Evolutionary conservation across 2,329 filamentous ascomycete genomes (phyloP).

Genomic region (Paecilomyces sp.): DNA sequence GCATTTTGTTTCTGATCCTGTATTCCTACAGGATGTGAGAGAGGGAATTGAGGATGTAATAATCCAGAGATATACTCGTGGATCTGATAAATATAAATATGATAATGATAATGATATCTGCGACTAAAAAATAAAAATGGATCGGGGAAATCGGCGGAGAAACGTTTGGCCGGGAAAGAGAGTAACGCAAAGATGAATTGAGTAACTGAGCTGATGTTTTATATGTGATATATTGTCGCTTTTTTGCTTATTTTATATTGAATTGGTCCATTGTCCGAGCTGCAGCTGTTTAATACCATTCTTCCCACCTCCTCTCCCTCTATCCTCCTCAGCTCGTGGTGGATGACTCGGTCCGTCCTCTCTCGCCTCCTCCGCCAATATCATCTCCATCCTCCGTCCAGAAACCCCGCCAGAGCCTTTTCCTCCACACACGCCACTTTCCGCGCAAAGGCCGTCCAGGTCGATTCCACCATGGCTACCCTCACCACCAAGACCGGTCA

Average conservation of each 20-base stretch:
- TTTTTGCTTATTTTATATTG: no score
- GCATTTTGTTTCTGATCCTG: neutral
- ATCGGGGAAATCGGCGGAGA: neutral
- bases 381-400: conserved; percentile 13
- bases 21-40: neutral
- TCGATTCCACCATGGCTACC: conserved; percentile 45
- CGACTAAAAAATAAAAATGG: neutral
- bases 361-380: conserved; percentile 27
- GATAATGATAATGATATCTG: no score
- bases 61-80: no score
- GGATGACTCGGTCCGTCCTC: conserved; percentile 34
- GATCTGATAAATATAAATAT: no score
- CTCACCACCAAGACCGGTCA: conserved; percentile 80
- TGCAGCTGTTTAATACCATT: neutral
- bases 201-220: no score
- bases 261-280: neutral
- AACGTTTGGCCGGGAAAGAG: neutral
- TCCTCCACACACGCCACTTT: conserved; percentile 29
- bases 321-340: conserved; percentile 11
- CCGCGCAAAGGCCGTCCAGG: conserved; percentile 22
- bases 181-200: no score
- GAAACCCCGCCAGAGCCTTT: conserved; percentile 30
- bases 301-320: conserved; percentile 8
- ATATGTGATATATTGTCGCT: no score
- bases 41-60: neutral